Conservation (phyloP, 2,329 filamentous ascomycete genomes). For the Fusarium miscanthi region DNA sequence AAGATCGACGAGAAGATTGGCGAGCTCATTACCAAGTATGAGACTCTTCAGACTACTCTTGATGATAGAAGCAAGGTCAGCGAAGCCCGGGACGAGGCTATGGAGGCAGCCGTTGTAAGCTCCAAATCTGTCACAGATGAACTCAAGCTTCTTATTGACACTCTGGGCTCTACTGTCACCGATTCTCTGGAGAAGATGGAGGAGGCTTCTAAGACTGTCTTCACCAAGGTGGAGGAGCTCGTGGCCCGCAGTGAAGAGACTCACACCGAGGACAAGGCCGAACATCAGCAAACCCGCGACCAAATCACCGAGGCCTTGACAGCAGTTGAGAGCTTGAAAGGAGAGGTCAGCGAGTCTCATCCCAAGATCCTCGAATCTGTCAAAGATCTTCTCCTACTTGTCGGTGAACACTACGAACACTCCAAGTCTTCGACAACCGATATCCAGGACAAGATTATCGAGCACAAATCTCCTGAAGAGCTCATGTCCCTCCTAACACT, state of each 20-base stretch:
- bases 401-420: slow-evolving; percentile 89
- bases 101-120: slow-evolving; percentile 77
- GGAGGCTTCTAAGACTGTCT: slow-evolving; percentile 87
- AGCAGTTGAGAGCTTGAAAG: slow-evolving; percentile 80
- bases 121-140: slow-evolving; percentile 89
- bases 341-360: slow-evolving; percentile 82
- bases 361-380: slow-evolving; percentile 89
- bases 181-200: slow-evolving; percentile 89
- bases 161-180: slow-evolving; percentile 81
- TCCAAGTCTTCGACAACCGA: slow-evolving; percentile 73
- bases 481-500: slow-evolving; percentile 61
- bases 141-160: slow-evolving; percentile 85
- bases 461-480: slow-evolving; percentile 70
- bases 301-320: slow-evolving; percentile 80
- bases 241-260: slow-evolving; percentile 80
- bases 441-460: slow-evolving; percentile 69
- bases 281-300: slow-evolving; percentile 85
- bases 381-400: slow-evolving; percentile 84
- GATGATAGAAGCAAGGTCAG: slow-evolving; percentile 79
- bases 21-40: slow-evolving; percentile 87
- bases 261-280: slow-evolving; percentile 77
- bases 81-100: slow-evolving; percentile 77
- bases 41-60: slow-evolving; percentile 80
- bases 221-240: slow-evolving; percentile 83
- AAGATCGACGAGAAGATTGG: slow-evolving; percentile 75